phyloP scores from a whole-genome alignment of 179 eudicot genomes.

The Silene noctiflora region DNA sequence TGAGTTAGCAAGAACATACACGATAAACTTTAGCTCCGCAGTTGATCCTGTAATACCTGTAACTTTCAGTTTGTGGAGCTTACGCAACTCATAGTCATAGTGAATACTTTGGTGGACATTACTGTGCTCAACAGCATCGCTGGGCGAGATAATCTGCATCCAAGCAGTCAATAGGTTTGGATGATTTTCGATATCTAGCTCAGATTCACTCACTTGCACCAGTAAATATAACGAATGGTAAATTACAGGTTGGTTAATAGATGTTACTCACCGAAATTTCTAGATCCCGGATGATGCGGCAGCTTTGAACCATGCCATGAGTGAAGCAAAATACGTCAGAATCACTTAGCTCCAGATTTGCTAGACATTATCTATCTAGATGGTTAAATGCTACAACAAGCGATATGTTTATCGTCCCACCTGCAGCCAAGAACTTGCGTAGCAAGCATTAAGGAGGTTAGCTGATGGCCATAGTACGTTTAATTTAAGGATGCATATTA shows the following conservation, averaged over 20 bases:
- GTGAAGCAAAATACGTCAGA: conserved; percentile 4
- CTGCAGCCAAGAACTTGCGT: conserved; percentile 3
- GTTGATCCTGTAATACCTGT: conserved; percentile 14
- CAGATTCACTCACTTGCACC: too few species aligned
- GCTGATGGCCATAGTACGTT: neutral
- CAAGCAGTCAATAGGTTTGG: too few species aligned
- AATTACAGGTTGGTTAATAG: neutral
- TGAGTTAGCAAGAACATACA: neutral
- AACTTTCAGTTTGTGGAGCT: neutral
- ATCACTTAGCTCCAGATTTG: neutral
- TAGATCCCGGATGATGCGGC: neutral
- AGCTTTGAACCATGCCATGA: conserved; percentile 7
- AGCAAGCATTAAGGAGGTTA: neutral
- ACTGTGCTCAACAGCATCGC: neutral
- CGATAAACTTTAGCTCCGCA: neutral
- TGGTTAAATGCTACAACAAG: neutral
- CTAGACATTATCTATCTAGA: neutral
- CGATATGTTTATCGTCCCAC: neutral
- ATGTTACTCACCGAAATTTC: conserved; percentile 12
- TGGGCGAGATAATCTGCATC: neutral
- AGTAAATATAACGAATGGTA: too few species aligned
- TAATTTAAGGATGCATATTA: too few species aligned
- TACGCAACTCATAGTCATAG: neutral
- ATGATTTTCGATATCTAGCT: too few species aligned
- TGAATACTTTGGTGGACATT: neutral